These are phyloP conservation scores for Pseudogymnoascus sp. DNA, from an alignment of 2,329 filamentous ascomycete genomes.

Conservation along the genomic window DNA sequence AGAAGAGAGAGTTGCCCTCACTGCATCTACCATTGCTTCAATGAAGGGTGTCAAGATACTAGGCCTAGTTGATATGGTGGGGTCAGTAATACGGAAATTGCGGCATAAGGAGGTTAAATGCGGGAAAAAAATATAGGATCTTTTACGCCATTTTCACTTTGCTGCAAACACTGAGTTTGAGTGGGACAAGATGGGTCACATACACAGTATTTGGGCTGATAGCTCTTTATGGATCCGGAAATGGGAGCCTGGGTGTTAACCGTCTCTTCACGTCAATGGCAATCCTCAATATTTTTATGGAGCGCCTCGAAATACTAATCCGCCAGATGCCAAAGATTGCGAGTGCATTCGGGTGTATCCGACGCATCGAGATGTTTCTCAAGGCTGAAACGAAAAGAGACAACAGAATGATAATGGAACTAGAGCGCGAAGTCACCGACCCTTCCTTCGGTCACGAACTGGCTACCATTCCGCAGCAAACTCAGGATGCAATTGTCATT, in stretches of 20 bases:
- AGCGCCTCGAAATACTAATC: conserved; percentile 8
- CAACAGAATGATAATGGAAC: not conserved
- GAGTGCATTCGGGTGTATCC: not conserved
- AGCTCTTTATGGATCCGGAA: conserved; percentile 1
- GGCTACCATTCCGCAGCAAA: not conserved
- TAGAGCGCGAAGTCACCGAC: not conserved
- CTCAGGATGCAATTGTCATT: not conserved
- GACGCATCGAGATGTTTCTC: not conserved
- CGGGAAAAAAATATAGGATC: not conserved
- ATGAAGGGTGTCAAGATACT: conserved; percentile 39
- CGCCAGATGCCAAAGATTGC: not conserved
- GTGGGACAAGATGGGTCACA: conserved; percentile 7
- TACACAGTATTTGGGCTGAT: not conserved
- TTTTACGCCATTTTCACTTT: conserved; percentile 1
- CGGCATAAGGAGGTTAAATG: not conserved
- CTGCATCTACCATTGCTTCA: conserved; percentile 31
- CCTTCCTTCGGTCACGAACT: not conserved
- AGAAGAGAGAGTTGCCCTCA: conserved; percentile 33
- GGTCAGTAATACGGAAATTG: not conserved
- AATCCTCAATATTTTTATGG: conserved; percentile 5
- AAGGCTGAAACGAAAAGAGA: not conserved
- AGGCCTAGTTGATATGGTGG: conserved; percentile 30
- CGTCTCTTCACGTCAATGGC: conserved; percentile 2
- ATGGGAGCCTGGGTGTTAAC: not conserved
- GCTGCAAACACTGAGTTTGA: not conserved